These are phyloP conservation scores for Diplosphaera chodatii DNA, from an alignment of 139 green algal species.

Conservation along the genomic window DNA sequence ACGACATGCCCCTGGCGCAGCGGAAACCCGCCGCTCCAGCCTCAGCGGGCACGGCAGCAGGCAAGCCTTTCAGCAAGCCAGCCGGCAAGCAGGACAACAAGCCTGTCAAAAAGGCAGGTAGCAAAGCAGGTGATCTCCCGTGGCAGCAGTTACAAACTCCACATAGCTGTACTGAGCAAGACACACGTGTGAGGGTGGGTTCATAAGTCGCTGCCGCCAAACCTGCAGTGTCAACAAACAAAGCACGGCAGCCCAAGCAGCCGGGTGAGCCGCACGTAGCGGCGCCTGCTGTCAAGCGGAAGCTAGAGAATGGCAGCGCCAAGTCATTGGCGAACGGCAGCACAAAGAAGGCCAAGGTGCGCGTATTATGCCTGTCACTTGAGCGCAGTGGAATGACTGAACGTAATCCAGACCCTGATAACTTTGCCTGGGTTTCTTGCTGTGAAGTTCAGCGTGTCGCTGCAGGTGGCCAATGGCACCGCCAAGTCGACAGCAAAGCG, in stretches of 20 bases:
- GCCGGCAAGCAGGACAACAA: not conserved
- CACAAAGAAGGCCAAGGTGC: constrained; percentile 13
- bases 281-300: not conserved
- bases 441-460: too few relatives aligned
- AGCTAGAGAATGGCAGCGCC: not conserved
- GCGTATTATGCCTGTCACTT: too few relatives aligned
- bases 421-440: too few relatives aligned
- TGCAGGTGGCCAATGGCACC: too few relatives aligned
- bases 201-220: not conserved
- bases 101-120: not conserved
- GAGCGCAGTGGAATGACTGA: too few relatives aligned
- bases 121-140: too few relatives aligned
- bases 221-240: not conserved
- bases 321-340: not conserved
- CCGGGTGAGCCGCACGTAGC: not conserved
- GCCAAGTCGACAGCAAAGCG: constrained; percentile 15
- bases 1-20: constrained; percentile 4
- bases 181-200: too few relatives aligned
- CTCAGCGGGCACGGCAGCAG: not conserved
- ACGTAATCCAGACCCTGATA: too few relatives aligned
- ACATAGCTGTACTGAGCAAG: too few relatives aligned
- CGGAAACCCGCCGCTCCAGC: not conserved
- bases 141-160: too few relatives aligned
- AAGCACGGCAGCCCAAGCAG: not conserved
- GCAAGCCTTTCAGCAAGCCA: too few relatives aligned